Evolutionary conservation across 495 filamentous ascomycete genomes (phyloP).

Genomic region (Gamarada debralockiae): DNA sequence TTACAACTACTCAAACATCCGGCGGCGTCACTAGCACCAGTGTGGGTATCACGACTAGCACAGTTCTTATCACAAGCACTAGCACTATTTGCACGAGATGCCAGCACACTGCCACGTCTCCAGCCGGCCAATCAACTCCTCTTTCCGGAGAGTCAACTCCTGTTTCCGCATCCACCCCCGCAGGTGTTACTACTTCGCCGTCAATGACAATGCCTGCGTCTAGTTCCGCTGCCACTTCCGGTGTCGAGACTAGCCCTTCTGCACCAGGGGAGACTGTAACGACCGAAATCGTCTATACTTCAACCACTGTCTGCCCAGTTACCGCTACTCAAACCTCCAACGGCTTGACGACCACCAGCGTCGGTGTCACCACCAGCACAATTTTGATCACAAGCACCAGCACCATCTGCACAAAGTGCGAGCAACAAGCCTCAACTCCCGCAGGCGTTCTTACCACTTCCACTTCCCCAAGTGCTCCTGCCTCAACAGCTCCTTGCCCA

Average conservation of each 20-base stretch:
- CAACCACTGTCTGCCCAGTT: slow-evolving; percentile 47
- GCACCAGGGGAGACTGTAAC: slow-evolving; percentile 7
- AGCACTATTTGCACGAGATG: slow-evolving; percentile 25
- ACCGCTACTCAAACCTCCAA: slow-evolving; percentile 25
- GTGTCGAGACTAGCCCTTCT: slow-evolving; percentile 10
- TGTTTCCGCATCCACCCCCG: slow-evolving; percentile 23
- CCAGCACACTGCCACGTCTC: too few relatives aligned
- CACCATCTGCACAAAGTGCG: slow-evolving; percentile 25
- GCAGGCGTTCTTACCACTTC: slow-evolving; percentile 13
- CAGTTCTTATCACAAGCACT: slow-evolving; percentile 21
- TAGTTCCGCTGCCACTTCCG: neutral
- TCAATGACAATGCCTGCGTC: neutral
- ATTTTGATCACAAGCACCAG: slow-evolving; percentile 21
- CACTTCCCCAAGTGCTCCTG: slow-evolving; percentile 14
- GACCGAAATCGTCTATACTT: slow-evolving; percentile 9
- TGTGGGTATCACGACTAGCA: slow-evolving; percentile 9
- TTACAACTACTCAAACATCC: slow-evolving; percentile 26
- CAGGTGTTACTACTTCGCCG: too few relatives aligned
- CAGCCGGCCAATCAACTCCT: too few relatives aligned
- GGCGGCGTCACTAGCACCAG: slow-evolving; percentile 12
- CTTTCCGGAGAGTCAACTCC: too few relatives aligned
- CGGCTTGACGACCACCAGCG: slow-evolving; percentile 12
- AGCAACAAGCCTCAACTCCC: slow-evolving; percentile 11
- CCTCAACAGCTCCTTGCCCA: slow-evolving; percentile 50
- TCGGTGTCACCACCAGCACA: slow-evolving; percentile 13